phyloP scores from a whole-genome alignment of 2,329 filamentous ascomycete genomes.

The Fusarium sambucinum region DNA sequence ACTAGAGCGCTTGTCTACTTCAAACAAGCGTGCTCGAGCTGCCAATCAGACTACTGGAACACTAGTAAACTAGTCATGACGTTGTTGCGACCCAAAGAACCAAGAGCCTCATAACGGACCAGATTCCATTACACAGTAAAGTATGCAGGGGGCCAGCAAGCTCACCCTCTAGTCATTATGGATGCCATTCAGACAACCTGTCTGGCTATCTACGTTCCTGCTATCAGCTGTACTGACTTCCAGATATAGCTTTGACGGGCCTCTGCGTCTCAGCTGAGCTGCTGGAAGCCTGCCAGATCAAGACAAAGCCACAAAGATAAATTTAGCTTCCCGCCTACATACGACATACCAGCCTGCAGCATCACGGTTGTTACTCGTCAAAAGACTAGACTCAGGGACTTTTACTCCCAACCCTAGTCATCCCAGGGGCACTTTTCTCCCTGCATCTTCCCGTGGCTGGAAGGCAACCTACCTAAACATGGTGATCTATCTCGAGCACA shows the following conservation, averaged over 20 bases:
- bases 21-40: not conserved
- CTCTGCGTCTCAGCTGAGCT: constrained; percentile 16
- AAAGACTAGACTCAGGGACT: not conserved
- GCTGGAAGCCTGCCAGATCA: constrained; percentile 11
- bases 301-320: constrained; percentile 26
- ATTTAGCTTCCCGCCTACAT: constrained; percentile 14
- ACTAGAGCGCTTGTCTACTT: not conserved
- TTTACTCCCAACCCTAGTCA: not conserved
- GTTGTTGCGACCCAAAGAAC: not conserved
- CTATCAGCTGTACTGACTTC: not conserved
- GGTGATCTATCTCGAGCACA: not conserved
- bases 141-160: not conserved
- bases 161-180: not conserved
- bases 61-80: constrained; percentile 1
- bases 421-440: constrained; percentile 1
- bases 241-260: constrained; percentile 7
- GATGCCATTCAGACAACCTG: not conserved
- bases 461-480: not conserved
- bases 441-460: constrained; percentile 16
- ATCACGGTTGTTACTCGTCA: not conserved
- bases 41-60: constrained; percentile 2
- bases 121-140: not conserved
- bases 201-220: not conserved
- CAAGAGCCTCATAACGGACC: constrained; percentile 4
- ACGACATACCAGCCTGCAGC: not conserved